Conservation (phyloP, 169 alveolate genomes). For the Eimeria praecox region DNA sequence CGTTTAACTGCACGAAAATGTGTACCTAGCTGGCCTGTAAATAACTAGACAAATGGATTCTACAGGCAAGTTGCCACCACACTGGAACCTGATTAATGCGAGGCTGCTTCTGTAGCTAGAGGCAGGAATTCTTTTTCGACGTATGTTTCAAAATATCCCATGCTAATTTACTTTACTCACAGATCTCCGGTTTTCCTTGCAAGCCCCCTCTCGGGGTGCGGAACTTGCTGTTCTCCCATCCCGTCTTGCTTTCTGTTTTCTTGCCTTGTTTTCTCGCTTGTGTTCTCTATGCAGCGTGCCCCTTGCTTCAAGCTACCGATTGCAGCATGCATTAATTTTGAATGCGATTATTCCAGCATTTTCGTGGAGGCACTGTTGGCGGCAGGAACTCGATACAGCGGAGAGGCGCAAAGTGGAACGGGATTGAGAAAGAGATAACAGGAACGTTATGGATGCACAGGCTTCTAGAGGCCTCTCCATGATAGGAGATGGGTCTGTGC, state of each 20-base stretch:
- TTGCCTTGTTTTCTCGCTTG: neutral
- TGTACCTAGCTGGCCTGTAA: neutral
- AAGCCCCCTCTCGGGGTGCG: neutral
- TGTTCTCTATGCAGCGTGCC: neutral
- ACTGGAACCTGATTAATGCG: neutral
- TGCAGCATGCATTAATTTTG: neutral
- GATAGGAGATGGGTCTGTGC: slow-evolving; percentile 27
- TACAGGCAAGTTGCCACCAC: neutral
- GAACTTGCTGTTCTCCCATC: neutral
- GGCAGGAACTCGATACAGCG: neutral
- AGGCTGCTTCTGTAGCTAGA: neutral
- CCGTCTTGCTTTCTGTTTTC: neutral
- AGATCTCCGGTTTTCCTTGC: neutral
- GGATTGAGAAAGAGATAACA: neutral
- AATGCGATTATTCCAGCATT: neutral
- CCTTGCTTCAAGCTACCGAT: neutral
- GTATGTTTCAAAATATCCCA: neutral
- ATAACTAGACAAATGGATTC: neutral
- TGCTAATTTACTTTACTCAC: neutral
- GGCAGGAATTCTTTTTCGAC: neutral
- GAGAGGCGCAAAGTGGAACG: too few relatives aligned
- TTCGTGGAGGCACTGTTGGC: neutral
- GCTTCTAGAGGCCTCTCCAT: neutral
- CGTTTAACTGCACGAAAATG: neutral
- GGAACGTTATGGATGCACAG: neutral